Base-by-base conservation (phyloP, 2,329 filamentous ascomycete genomes). In the Aspergillus persii region DNA sequence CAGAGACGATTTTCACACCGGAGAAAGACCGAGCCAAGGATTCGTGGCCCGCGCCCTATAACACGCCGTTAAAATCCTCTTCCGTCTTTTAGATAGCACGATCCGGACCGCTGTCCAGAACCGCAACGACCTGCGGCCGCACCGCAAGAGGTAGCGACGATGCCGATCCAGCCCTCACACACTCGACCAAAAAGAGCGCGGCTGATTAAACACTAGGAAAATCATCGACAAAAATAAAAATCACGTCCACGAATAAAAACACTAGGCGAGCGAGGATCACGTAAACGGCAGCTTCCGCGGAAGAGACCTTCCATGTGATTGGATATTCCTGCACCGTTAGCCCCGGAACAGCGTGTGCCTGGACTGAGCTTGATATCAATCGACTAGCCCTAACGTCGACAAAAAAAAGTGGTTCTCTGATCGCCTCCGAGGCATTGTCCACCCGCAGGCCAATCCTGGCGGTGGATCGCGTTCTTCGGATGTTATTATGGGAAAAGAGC, bases 401-500 rank as follows among this genome's bases (percentile, higher is more conserved):
- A 33, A 58, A 52, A 27, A 58, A n/a, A 31, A 36, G 27, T 15
- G 52, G 57, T 18, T 54, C 33, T 50, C 33, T n/a, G 12, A 41
- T 52, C 33, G 18, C 15, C 41, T 47, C 57, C 15, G 47, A 54
- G 15, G 52, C 6, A 3, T 33, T 55, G n/a, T 58, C 52, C 33
- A 18, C 39, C 3, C 57, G 47, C 47, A 58, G 46, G 1, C 57
- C 26, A 30, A 58, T n/a, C 11, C 29, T 18, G 23, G 44, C 12
- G 8, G 31, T 11, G n/a, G 46, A 48, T 33, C 29, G 29, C 5
- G 52, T 58, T 51, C 57, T 54, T 27, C 47, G 47, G n/a, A 58
- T 58, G 52, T 58, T 55, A 51, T 55, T 58, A 36, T n/a, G n/a
- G n/a, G 57, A 50, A 31, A 54, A 54, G n/a, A 58, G n/a, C 8